Evolutionary conservation across 1,284 basidiomycete genomes (phyloP), one percentile per base, ranked within the genome.

Genomic region (Meira nashicola): DNA sequence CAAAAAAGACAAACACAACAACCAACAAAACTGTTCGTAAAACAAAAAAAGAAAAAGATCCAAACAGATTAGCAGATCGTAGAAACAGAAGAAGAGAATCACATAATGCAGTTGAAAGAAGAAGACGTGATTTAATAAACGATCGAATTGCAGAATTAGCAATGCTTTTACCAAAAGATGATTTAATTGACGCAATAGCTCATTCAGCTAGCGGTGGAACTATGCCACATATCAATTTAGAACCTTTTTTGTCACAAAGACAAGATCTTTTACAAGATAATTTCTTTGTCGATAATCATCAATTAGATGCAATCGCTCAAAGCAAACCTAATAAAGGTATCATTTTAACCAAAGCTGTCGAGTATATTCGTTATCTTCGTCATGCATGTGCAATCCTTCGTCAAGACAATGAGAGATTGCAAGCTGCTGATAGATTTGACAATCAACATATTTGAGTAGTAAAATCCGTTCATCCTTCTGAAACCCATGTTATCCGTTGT

Each of bases 111-210:
- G 91, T 94, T 64, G 91, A 94, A 81, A 83, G 91, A 17, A 81
- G 91, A 28, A 79, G 91, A 55, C 80, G 91, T 49, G 91, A 93
- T 76, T 92, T 92, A 77, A 94, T 94, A 79, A 94, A 94, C 79
- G 91, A 93, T 81, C 89, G 89, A 79, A 94, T 94, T 69, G 85
- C 85, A 48, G 91, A 94, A 78, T 84, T 94, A 1, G 89, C 90
- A 15, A 88, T 87, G 23, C 82, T 94, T 55, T 88, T 94, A 61
- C 91, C 91, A 1, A 89, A 90, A 51, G 60, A 68, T 12, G 73
- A 81, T 59, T 65, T 81, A 21, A 65, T 75, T 33, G 76, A 71
- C 54, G 73, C 65, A 28, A 72, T 76, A 14, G 73, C 70, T 14
- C 64, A 63, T 9, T 74, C 68, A 15, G 70, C 65, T 38, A 57